phyloP scores from a whole-genome alignment of 2,329 filamentous ascomycete genomes.

The Geosmithia morbida region DNA sequence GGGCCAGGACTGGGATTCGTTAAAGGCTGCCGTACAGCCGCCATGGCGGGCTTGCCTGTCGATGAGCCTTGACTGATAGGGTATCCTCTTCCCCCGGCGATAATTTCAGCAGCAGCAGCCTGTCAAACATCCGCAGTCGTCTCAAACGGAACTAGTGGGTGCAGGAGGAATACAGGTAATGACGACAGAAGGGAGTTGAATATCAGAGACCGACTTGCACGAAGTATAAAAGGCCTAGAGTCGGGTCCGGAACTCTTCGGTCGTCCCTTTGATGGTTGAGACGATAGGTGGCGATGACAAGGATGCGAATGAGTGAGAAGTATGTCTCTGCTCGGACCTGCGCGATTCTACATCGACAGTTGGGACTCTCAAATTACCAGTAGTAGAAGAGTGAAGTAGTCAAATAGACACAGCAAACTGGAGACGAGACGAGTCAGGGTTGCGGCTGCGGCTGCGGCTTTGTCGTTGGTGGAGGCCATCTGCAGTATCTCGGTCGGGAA shows the following conservation, averaged over 20 bases:
- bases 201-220: too few species aligned
- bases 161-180: too few species aligned
- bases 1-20: constrained; percentile 18
- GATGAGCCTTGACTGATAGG: not conserved
- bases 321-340: not conserved
- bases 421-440: not conserved
- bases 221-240: too few species aligned
- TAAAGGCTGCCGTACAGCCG: constrained; percentile 22
- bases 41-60: constrained; percentile 12
- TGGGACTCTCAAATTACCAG: not conserved
- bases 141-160: too few species aligned
- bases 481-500: constrained; percentile 4
- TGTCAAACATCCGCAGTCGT: too few species aligned
- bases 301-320: not conserved
- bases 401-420: not conserved
- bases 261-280: not conserved
- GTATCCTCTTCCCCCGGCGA: not conserved
- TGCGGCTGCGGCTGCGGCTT: not conserved
- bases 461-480: constrained; percentile 10
- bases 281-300: not conserved
- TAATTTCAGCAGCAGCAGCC: too few species aligned
- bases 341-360: not conserved
- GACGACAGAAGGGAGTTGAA: too few species aligned
- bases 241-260: too few species aligned
- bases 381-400: not conserved